phyloP scores from a whole-genome alignment of 495 filamentous ascomycete species.

The Aspergillus baeticus region DNA sequence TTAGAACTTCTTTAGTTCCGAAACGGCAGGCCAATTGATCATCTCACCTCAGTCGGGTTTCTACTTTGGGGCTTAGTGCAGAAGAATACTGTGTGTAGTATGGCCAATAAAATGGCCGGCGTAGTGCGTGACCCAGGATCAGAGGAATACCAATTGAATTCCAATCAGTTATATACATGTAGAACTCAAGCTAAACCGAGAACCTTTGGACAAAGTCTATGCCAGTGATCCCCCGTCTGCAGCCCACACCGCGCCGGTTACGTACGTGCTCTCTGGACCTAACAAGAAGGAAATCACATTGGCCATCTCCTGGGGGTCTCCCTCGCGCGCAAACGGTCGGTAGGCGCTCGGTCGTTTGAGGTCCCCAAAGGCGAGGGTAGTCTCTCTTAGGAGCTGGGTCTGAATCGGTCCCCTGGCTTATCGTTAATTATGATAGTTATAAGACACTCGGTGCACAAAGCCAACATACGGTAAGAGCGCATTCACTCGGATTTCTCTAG shows the following conservation, averaged over 20 bases:
- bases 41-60: too few relatives aligned
- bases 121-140: too few relatives aligned
- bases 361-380: not conserved
- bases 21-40: too few relatives aligned
- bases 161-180: too few relatives aligned
- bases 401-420: not conserved
- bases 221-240: constrained; percentile 19
- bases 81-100: too few relatives aligned
- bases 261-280: constrained; percentile 23
- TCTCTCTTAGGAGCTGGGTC: not conserved
- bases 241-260: constrained; percentile 22
- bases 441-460: constrained; percentile 1
- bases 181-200: too few relatives aligned
- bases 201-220: not conserved
- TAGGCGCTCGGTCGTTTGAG: not conserved
- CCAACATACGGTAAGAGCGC: constrained; percentile 13
- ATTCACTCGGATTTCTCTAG: constrained; percentile 8
- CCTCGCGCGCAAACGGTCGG: constrained; percentile 21
- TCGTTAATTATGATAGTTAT: not conserved
- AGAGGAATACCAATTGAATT: too few relatives aligned
- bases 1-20: too few relatives aligned
- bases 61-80: too few relatives aligned
- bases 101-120: too few relatives aligned
- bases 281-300: constrained; percentile 23
- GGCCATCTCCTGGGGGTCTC: constrained; percentile 21